Base-by-base conservation (phyloP, 495 filamentous ascomycete genomes). In the Aspergillus incahuasiensis region DNA sequence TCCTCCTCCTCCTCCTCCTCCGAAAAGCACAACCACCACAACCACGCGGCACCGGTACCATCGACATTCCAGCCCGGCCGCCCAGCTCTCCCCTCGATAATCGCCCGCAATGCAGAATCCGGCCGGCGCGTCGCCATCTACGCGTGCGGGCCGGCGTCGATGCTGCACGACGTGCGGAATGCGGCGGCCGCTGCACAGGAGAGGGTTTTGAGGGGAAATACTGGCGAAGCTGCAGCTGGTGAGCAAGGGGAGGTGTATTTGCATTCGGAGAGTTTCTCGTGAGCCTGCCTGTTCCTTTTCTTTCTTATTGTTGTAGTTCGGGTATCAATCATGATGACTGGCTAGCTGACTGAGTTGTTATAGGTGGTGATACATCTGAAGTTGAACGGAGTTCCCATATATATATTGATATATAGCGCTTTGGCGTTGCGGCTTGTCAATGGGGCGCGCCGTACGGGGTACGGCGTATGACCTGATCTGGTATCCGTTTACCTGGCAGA, bases 251-350 rank as follows among this genome's bases (percentile, higher is more conserved):
- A 80, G 63, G 67, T 83, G 4, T 81, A 77, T 67, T 55, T 82
- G 44, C 79, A 82, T 67, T 70, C 72, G 0, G 79, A 83, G 55
- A 64, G 73, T 54, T 83, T 83, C 65, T 73, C 72, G 69, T 83
- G 58, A 50, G 56, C 47, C 3, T 42, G 12, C 15, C 16, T 22
- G 11, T 18, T 49, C 28, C 24, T 45, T 47, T 35, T 34, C 7
- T 52, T 28, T n/a, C n/a, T n/a, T n/a, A n/a, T n/a, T n/a, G n/a
- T n/a, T n/a, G 28, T 32, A 32, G 28, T 32, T 32, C 11, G 5
- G 28, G 28, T 5, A 32, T 5, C 11, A 32, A n/a, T n/a, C n/a
- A n/a, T n/a, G n/a, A n/a, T n/a, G 28, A 32, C 28, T 35, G 13
- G 13, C 4, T 11, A 35, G 13, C 9, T 35, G 4, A 11, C 34